phyloP scores from a whole-genome alignment of 352 stramenopile species.

The Phytophthora tentaculata region DNA sequence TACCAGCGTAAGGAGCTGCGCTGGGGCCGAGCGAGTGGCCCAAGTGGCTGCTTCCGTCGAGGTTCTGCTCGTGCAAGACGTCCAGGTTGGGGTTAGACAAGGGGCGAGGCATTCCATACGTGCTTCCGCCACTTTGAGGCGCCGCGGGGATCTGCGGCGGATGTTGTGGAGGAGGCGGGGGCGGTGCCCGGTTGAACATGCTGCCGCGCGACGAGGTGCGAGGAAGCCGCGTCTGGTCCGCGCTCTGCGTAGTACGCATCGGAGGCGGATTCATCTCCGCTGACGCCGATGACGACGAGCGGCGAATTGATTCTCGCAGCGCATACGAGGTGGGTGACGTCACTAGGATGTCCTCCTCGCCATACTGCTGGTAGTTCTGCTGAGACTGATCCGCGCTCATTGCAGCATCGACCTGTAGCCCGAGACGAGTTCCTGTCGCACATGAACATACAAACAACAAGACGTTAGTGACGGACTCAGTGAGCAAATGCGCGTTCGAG shows the following conservation, averaged over 20 bases:
- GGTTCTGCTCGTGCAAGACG: constrained; percentile 41
- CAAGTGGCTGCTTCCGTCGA: constrained; percentile 47
- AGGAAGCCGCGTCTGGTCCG: constrained; percentile 35
- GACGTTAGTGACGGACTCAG: neutral
- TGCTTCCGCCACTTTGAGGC: constrained; percentile 14
- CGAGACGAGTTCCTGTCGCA: constrained; percentile 26
- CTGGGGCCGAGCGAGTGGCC: constrained; percentile 76
- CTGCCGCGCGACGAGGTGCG: constrained; percentile 49
- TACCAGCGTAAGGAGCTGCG: constrained; percentile 35
- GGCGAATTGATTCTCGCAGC: constrained; percentile 78
- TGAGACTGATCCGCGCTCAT: constrained; percentile 48
- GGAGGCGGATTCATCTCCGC: constrained; percentile 43
- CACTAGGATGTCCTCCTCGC: constrained; percentile 75
- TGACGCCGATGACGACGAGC: constrained; percentile 68
- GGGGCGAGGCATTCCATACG: constrained; percentile 52
- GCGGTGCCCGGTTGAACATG: constrained; percentile 68
- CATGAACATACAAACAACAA: constrained; percentile 35
- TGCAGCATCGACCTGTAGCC: constrained; percentile 43
- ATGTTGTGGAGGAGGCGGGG: constrained; percentile 62
- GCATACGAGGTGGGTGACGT: constrained; percentile 84
- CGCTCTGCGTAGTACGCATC: constrained; percentile 27
- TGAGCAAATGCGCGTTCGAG: constrained; percentile 8
- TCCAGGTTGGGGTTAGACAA: constrained; percentile 75
- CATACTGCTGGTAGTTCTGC: constrained; percentile 44
- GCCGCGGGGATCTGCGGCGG: constrained; percentile 44